A percentile compares a stretch with the other conserved stretches of the same genome.
Conservation (phyloP, 257 asterid genomes). For the Osmanthus fragrans region DNA sequence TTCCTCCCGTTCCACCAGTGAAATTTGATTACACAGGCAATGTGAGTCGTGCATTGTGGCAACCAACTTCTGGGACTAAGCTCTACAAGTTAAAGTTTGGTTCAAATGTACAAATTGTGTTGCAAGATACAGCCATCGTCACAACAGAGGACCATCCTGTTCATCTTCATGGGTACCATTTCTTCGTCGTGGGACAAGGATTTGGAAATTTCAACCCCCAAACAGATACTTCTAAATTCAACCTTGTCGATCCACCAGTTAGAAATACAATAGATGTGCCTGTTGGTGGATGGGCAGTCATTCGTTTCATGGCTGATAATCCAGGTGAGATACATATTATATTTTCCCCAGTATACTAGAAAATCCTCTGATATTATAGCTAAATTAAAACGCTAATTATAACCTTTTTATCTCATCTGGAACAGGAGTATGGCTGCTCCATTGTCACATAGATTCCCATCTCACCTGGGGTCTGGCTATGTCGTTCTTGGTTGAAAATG, state of each 20-base stretch:
- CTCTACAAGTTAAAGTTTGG: slow-evolving; percentile 51
- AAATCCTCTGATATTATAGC: background rate
- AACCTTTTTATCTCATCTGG: background rate
- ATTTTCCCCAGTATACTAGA: background rate
- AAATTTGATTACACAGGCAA: slow-evolving; percentile 65
- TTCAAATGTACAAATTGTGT: slow-evolving; percentile 51
- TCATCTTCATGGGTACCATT: slow-evolving; percentile 72
- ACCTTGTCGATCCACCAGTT: slow-evolving; percentile 61
- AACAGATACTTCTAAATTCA: slow-evolving; percentile 45
- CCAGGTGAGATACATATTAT: slow-evolving; percentile 43
- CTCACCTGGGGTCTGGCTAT: slow-evolving; percentile 60
- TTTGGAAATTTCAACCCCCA: slow-evolving; percentile 55
- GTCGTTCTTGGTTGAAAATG: slow-evolving; percentile 62
- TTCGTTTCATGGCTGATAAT: slow-evolving; percentile 67
- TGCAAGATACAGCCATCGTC: slow-evolving; percentile 65
- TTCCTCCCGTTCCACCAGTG: slow-evolving; percentile 54
- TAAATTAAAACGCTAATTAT: too few species aligned
- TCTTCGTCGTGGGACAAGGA: slow-evolving; percentile 61
- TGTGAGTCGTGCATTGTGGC: slow-evolving; percentile 54
- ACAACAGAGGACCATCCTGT: slow-evolving; percentile 67
- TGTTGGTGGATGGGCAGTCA: slow-evolving; percentile 70
- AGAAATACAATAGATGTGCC: slow-evolving; percentile 71
- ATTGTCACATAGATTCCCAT: slow-evolving; percentile 76
- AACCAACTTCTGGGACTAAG: slow-evolving; percentile 50
- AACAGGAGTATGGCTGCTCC: slow-evolving; percentile 69